Percentiles rank a stretch among this genome's conserved stretches.
These are phyloP conservation scores for Senna siamea DNA, from an alignment of 306 rosid species.

Conservation along the genomic window DNA sequence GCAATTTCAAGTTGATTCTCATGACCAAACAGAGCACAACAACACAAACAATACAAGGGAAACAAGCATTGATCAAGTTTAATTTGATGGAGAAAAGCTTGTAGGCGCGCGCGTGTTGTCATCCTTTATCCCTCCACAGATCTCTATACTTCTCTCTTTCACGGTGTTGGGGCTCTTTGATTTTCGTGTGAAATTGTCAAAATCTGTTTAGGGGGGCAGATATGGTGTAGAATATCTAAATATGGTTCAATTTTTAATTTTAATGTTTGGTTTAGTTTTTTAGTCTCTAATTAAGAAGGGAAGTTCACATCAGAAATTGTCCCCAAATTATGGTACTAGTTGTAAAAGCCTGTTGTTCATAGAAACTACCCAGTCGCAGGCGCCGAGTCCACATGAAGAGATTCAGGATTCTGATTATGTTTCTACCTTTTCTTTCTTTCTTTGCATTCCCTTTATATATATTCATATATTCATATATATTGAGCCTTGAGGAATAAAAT, in stretches of 20 bases:
- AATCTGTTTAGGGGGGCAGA: slow-evolving; percentile 14
- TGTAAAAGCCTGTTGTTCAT: slow-evolving; percentile 16
- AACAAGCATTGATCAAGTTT: no score
- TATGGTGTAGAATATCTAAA: slow-evolving; percentile 16
- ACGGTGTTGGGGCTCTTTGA: no score
- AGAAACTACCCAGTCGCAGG: background rate
- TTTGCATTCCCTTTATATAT: no score
- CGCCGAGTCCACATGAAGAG: background rate
- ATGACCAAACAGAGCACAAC: background rate
- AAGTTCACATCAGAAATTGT: slow-evolving; percentile 10
- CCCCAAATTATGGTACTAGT: background rate
- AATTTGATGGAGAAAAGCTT: no score
- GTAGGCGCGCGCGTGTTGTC: no score
- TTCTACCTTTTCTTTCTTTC: background rate
- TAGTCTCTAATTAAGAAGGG: slow-evolving; percentile 13
- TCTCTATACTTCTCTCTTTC: no score
- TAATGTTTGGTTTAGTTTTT: background rate
- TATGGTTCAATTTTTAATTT: slow-evolving; percentile 23
- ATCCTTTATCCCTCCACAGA: no score
- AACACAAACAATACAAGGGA: slow-evolving; percentile 1
- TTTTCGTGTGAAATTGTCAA: no score
- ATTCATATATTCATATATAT: no score
- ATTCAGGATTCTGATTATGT: slow-evolving; percentile 2
- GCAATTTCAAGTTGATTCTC: no score
- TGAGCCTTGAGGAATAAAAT: no score